These are phyloP conservation scores for Zasmidium citrigriseum DNA, from an alignment of 2,329 filamentous ascomycete species.

Conservation along the genomic window DNA sequence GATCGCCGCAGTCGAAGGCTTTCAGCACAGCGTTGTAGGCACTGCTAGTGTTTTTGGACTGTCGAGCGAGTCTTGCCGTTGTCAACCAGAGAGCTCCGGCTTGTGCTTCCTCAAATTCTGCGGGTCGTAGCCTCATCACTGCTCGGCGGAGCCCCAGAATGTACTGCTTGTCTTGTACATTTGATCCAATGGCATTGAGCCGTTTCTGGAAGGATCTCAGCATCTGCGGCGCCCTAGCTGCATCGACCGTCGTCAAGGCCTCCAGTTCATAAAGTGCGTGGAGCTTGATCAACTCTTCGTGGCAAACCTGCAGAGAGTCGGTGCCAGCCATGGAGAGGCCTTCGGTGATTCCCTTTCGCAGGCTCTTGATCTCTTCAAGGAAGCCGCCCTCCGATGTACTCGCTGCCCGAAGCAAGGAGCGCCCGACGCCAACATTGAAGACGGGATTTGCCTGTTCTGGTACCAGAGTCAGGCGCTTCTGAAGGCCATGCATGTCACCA, in stretches of 20 bases:
- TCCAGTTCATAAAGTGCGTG: constrained; percentile 89
- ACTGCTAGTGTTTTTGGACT: constrained; percentile 78
- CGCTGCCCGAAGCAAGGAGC: constrained; percentile 61
- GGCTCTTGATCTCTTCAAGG: constrained; percentile 57
- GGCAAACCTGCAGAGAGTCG: constrained; percentile 77
- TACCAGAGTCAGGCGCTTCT: constrained; percentile 54
- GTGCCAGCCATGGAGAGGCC: constrained; percentile 76
- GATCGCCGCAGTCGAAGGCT: constrained; percentile 79
- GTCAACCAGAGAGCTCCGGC: constrained; percentile 83
- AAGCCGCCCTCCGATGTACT: constrained; percentile 56
- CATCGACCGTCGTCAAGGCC: constrained; percentile 59
- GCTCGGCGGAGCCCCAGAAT: constrained; percentile 82
- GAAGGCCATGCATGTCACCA: constrained; percentile 74
- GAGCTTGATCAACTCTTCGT: constrained; percentile 80
- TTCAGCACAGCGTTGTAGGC: constrained; percentile 93
- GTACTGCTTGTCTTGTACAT: constrained; percentile 91
- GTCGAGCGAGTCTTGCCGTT: constrained; percentile 81
- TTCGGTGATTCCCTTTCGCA: constrained; percentile 71
- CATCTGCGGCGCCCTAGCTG: constrained; percentile 9
- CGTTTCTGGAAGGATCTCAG: constrained; percentile 52
- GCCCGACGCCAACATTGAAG: constrained; percentile 81
- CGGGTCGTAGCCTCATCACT: constrained; percentile 59
- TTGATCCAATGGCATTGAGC: constrained; percentile 87
- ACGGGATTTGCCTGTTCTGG: constrained; percentile 51
- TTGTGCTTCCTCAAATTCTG: constrained; percentile 65